A percentile compares a stretch with the other conserved stretches of the same genome.
These are phyloP conservation scores for Candida awuae DNA, from an alignment of 805 yeast species.

Conservation along the genomic window DNA sequence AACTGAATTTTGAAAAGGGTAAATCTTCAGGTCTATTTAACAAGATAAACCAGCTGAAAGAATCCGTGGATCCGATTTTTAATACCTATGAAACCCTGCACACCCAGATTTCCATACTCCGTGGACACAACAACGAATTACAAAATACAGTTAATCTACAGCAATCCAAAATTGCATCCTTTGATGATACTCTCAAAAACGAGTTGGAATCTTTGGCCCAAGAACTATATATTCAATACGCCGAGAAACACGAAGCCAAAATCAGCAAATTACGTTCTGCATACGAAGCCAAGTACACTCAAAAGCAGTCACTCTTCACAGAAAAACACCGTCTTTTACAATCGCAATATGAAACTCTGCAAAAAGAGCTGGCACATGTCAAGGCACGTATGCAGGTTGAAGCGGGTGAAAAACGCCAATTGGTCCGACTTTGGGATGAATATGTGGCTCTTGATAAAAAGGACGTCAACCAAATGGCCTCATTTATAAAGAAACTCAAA, in stretches of 20 bases:
- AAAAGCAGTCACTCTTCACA: constrained; percentile 28
- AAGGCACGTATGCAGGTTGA: constrained; percentile 42
- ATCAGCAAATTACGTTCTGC: constrained; percentile 53
- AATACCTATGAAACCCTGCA: background rate
- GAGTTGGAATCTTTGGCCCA: constrained; percentile 57
- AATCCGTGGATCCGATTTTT: constrained; percentile 1
- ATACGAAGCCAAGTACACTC: constrained; percentile 46
- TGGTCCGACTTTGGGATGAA: constrained; percentile 40
- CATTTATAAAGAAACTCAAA: constrained; percentile 8
- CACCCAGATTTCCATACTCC: background rate
- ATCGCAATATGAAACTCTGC: constrained; percentile 24
- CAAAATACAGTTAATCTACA: constrained; percentile 9
- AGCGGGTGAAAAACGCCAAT: constrained; percentile 48
- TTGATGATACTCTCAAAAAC: constrained; percentile 44
- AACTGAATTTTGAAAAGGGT: constrained; percentile 8
- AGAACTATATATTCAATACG: constrained; percentile 63
- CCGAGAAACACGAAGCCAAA: constrained; percentile 69
- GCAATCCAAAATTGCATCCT: constrained; percentile 23
- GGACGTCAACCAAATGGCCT: constrained; percentile 9
- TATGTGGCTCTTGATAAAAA: constrained; percentile 23
- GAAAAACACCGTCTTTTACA: constrained; percentile 16
- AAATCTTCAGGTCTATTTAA: background rate
- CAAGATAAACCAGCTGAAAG: constrained; percentile 1
- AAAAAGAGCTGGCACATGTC: constrained; percentile 46
- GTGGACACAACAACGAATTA: constrained; percentile 1